Percentiles rank a stretch among this genome's conserved stretches.
phyloP scores from a whole-genome alignment of 805 yeast genomes.

The Isabelozyma heimii region DNA sequence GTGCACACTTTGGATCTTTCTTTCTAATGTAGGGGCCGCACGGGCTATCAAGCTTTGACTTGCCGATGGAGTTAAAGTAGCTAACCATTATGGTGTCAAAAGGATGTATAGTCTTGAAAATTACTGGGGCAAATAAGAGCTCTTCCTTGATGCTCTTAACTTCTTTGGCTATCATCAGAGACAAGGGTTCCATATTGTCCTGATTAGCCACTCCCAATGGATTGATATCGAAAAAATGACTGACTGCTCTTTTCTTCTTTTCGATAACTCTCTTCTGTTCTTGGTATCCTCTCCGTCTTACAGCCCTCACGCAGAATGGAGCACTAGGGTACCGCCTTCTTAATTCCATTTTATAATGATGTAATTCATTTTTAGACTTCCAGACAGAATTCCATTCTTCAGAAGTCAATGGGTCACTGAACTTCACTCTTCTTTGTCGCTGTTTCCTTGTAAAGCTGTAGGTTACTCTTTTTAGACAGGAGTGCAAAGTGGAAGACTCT shows the following conservation, averaged over 20 bases:
- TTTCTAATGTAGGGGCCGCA: not conserved
- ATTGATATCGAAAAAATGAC: no score
- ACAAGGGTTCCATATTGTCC: not conserved
- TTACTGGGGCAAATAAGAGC: not conserved
- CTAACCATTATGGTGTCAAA: not conserved
- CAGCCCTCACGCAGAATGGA: not conserved
- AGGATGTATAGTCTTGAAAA: not conserved
- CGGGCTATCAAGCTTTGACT: not conserved
- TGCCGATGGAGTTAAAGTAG: not conserved
- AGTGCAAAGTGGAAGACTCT: not conserved
- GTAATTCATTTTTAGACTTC: not conserved
- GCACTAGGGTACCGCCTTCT: not conserved
- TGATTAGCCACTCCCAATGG: not conserved
- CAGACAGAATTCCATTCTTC: not conserved
- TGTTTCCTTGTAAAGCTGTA: not conserved
- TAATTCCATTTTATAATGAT: not conserved
- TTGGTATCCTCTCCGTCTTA: not conserved
- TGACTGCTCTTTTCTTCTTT: not conserved
- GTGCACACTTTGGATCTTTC: not conserved
- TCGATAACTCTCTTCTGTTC: not conserved
- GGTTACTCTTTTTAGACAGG: not conserved
- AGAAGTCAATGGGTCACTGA: not conserved
- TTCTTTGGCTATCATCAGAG: not conserved
- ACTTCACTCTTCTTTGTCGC: not conserved
- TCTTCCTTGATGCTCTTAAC: not conserved